phyloP scores from a whole-genome alignment of 345 rosid genomes.

The Eutrema heterophyllum region DNA sequence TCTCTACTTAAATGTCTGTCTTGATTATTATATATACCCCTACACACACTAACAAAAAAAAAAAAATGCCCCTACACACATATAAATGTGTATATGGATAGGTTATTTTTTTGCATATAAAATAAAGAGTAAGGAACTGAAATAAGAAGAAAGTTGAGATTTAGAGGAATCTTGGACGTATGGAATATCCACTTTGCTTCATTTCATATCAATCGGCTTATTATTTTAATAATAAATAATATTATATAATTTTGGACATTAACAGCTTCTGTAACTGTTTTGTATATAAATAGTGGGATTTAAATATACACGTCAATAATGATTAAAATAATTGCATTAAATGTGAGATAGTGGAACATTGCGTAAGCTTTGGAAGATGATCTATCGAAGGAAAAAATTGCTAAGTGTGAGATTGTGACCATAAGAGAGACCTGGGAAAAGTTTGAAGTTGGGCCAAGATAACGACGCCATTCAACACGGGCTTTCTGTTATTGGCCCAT shows the following conservation, averaged over 20 bases:
- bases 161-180: constrained; percentile 26
- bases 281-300: neutral
- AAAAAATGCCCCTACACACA: no score
- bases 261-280: neutral
- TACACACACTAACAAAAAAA: no score
- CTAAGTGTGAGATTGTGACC: neutral
- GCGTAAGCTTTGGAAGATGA: neutral
- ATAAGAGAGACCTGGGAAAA: neutral
- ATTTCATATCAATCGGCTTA: neutral
- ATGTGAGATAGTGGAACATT: neutral
- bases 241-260: neutral
- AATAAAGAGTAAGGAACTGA: neutral
- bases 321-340: neutral
- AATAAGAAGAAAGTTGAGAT: constrained; percentile 12
- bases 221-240: neutral
- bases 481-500: neutral
- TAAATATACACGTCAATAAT: no score
- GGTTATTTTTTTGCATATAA: neutral
- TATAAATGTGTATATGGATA: no score
- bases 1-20: neutral
- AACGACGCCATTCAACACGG: neutral
- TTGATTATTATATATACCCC: no score
- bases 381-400: neutral
- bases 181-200: constrained; percentile 33
- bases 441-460: neutral